Conservation (phyloP, 2,329 filamentous ascomycete genomes). For the Fusarium acutatum region DNA sequence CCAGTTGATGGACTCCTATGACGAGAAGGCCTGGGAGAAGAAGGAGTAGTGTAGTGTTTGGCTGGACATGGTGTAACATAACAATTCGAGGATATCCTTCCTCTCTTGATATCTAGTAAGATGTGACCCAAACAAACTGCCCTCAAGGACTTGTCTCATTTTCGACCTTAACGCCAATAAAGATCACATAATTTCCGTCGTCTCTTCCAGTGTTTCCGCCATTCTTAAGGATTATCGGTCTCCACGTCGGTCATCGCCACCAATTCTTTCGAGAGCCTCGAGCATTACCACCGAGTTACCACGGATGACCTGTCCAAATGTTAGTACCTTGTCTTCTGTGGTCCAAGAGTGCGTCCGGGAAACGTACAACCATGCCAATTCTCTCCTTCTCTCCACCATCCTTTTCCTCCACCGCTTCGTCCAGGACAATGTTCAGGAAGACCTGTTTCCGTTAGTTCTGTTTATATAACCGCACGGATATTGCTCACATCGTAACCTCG, state of each 20-base stretch:
- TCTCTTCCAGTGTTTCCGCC: slow-evolving; percentile 10
- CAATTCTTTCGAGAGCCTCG: slow-evolving; percentile 78
- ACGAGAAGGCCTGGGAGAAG: slow-evolving; percentile 51
- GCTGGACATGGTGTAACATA: slow-evolving; percentile 19
- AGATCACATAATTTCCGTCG: slow-evolving; percentile 33
- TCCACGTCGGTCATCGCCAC: slow-evolving; percentile 63
- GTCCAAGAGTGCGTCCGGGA: not conserved
- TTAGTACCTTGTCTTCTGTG: slow-evolving; percentile 35
- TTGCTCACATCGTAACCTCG: slow-evolving; percentile 90
- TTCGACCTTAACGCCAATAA: slow-evolving; percentile 49
- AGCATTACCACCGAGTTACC: slow-evolving; percentile 99
- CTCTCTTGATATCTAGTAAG: slow-evolving; percentile 45
- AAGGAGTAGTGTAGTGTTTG: slow-evolving; percentile 34
- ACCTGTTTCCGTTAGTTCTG: slow-evolving; percentile 66
- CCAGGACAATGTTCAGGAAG: slow-evolving; percentile 97
- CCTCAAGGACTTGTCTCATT: slow-evolving; percentile 36
- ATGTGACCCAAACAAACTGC: slow-evolving; percentile 36
- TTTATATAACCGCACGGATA: not conserved
- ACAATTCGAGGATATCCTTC: slow-evolving; percentile 31
- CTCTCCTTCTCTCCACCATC: slow-evolving; percentile 87
- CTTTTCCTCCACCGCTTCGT: slow-evolving; percentile 96
- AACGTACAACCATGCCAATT: slow-evolving; percentile 89
- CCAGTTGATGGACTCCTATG: slow-evolving; percentile 60
- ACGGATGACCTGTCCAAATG: slow-evolving; percentile 77
- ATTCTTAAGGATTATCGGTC: slow-evolving; percentile 33